phyloP scores from a whole-genome alignment of 2,329 filamentous ascomycete species.

The Ascochyta fabae region DNA sequence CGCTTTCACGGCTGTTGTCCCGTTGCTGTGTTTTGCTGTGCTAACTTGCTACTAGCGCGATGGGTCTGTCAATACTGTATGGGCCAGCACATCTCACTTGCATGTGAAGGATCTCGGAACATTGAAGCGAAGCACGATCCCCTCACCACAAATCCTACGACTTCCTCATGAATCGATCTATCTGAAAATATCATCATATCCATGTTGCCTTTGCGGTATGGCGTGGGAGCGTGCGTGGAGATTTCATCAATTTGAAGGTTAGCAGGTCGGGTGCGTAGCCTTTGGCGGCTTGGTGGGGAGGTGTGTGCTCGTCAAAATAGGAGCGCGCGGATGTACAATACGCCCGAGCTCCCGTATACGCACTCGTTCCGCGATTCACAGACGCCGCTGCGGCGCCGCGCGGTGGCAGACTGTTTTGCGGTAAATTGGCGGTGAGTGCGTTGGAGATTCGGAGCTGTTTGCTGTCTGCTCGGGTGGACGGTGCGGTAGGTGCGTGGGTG shows the following conservation, averaged over 20 bases:
- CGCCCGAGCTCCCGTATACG: conserved; percentile 16
- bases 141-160: not conserved
- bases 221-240: conserved; percentile 5
- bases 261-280: conserved; percentile 16
- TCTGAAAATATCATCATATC: not conserved
- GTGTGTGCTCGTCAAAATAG: conserved; percentile 5
- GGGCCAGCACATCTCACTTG: conserved; percentile 17
- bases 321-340: conserved; percentile 8
- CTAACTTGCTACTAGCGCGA: conserved; percentile 9
- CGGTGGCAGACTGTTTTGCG: not conserved
- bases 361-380: conserved; percentile 10
- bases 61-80: conserved; percentile 15
- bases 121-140: conserved; percentile 20
- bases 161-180: conserved; percentile 1
- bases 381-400: conserved; percentile 13
- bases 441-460: conserved; percentile 10
- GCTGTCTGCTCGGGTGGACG: conserved; percentile 1
- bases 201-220: conserved; percentile 3
- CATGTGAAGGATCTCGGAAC: conserved; percentile 16
- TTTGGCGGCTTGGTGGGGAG: conserved; percentile 14
- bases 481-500: conserved; percentile 10
- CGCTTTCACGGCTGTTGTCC: conserved; percentile 2
- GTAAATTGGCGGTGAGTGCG: conserved; percentile 18
- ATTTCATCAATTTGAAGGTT: conserved; percentile 6
- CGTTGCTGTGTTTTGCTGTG: not conserved